These are phyloP conservation scores for Russula lepida DNA, from an alignment of 768 basidiomycete genomes.

Conservation along the genomic window DNA sequence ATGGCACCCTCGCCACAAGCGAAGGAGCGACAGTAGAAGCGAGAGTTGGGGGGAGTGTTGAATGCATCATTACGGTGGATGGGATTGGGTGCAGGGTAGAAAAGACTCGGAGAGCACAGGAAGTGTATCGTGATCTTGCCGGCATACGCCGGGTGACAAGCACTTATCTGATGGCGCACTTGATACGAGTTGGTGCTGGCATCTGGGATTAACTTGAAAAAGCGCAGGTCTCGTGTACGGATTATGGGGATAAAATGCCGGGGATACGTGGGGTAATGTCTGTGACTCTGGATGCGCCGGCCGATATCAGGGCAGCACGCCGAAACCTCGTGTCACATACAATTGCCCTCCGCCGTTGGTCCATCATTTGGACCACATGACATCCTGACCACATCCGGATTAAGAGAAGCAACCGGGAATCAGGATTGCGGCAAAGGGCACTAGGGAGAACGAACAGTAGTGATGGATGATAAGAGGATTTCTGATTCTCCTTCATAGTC, in stretches of 20 bases:
- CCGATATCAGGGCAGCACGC: slow-evolving; percentile 14
- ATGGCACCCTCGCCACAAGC: slow-evolving; percentile 9
- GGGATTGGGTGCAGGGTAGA: slow-evolving; percentile 8
- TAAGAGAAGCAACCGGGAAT: background rate
- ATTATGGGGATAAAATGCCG: background rate
- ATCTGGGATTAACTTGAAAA: background rate
- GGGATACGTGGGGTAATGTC: background rate
- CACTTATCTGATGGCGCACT: slow-evolving; percentile 13
- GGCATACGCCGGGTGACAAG: slow-evolving; percentile 9
- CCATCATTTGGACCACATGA: slow-evolving; percentile 5
- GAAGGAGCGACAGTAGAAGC: background rate
- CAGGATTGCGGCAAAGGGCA: background rate
- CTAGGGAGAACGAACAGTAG: background rate
- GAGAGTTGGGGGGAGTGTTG: slow-evolving; percentile 5
- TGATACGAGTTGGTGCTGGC: background rate
- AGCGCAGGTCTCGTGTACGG: background rate
- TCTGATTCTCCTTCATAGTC: background rate
- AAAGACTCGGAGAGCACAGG: background rate
- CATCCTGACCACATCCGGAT: background rate
- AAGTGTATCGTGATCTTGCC: background rate
- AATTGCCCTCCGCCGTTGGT: background rate
- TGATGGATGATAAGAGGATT: background rate
- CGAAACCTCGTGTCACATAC: slow-evolving; percentile 11
- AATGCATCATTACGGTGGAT: slow-evolving; percentile 17
- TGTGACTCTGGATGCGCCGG: background rate